Evolutionary conservation across 129 eudicot genomes (phyloP).

Genomic region (Pseudognaphalium luteoalbum): DNA sequence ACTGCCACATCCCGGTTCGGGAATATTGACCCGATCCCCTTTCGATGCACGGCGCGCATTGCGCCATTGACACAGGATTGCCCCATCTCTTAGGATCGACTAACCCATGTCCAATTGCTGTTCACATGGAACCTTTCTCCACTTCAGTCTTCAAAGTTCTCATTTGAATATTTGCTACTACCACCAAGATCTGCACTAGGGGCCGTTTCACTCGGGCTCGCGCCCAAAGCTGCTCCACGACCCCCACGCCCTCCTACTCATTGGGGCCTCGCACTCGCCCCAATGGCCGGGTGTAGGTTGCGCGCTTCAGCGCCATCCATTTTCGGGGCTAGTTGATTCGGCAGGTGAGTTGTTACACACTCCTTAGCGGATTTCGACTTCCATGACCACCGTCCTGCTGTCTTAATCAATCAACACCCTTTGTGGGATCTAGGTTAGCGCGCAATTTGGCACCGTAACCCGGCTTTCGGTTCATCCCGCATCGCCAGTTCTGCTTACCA

Average conservation of each 20-base stretch:
- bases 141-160: slow-evolving; percentile 8
- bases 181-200: slow-evolving; percentile 8
- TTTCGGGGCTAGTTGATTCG: slow-evolving; percentile 21
- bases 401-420: slow-evolving; percentile 13
- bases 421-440: slow-evolving; percentile 25
- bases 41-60: not conserved
- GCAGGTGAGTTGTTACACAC: slow-evolving; percentile 15
- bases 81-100: slow-evolving; percentile 13
- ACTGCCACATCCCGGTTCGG: slow-evolving; percentile 1
- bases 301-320: slow-evolving; percentile 27
- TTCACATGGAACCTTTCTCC: slow-evolving; percentile 10
- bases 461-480: slow-evolving; percentile 8
- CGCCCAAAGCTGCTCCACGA: slow-evolving; percentile 6
- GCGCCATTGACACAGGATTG: not conserved
- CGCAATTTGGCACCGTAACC: slow-evolving; percentile 6
- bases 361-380: slow-evolving; percentile 26
- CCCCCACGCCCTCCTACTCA: slow-evolving; percentile 22
- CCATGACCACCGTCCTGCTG: slow-evolving; percentile 22
- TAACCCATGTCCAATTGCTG: slow-evolving; percentile 13
- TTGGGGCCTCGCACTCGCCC: slow-evolving; percentile 11
- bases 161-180: slow-evolving; percentile 13
- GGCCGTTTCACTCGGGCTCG: slow-evolving; percentile 11
- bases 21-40: not conserved
- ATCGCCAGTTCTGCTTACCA: slow-evolving; percentile 20
- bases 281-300: not conserved